These are phyloP conservation scores for Nepenthes alata DNA, from an alignment of 179 eudicot species.

Conservation along the genomic window DNA sequence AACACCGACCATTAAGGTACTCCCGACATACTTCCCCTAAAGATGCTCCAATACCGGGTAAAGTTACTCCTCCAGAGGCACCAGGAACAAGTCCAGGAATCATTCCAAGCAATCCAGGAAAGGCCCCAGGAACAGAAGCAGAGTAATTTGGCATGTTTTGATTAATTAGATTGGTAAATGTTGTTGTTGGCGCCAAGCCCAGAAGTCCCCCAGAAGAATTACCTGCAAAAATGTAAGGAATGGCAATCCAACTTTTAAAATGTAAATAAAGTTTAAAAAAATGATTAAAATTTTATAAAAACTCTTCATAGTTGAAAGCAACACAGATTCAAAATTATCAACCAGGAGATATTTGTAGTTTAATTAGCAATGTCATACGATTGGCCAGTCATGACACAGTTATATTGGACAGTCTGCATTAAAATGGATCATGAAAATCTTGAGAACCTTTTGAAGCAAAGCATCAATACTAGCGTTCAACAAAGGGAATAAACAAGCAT, in stretches of 20 bases:
- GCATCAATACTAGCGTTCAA: no score
- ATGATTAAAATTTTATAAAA: no score
- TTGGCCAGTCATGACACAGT: no score
- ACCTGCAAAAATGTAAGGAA: constrained; percentile 30
- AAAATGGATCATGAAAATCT: no score
- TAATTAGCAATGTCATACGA: no score
- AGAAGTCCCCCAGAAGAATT: constrained; percentile 70
- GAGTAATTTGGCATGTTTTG: constrained; percentile 99
- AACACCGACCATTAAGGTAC: constrained; percentile 77
- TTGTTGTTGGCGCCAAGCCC: constrained; percentile 57
- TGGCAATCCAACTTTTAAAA: not conserved
- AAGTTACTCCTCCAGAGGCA: constrained; percentile 79
- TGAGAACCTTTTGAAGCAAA: no score
- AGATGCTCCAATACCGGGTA: constrained; percentile 92
- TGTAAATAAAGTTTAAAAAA: not conserved
- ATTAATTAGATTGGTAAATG: constrained; percentile 68
- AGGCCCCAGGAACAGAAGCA: constrained; percentile 82
- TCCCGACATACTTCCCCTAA: constrained; percentile 90
- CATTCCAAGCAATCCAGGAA: constrained; percentile 89
- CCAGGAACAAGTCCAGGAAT: constrained; percentile 81
- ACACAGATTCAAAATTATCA: no score
- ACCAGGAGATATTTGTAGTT: no score
- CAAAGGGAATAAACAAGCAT: no score
- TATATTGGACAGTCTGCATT: no score
- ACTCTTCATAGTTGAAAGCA: no score